Percentiles rank a stretch among this genome's conserved stretches.
phyloP scores from a whole-genome alignment of 345 rosid genomes.

The Viola odorata region DNA sequence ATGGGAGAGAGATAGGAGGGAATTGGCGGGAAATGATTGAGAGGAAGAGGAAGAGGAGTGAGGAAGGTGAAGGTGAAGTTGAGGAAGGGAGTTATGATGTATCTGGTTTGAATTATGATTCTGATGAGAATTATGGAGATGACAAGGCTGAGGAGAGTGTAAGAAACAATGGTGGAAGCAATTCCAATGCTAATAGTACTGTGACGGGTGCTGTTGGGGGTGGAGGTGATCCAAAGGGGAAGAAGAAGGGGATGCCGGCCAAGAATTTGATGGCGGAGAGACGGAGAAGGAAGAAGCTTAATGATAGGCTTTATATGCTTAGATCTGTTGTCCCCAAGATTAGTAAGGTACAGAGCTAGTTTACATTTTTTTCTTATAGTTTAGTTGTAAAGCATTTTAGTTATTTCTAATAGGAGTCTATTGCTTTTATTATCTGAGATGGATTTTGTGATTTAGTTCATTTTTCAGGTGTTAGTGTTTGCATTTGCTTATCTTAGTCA shows the following conservation, averaged over 20 bases:
- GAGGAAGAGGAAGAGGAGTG: constrained; percentile 29
- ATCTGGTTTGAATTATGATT: constrained; percentile 72
- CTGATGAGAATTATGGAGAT: constrained; percentile 50
- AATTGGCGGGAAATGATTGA: constrained; percentile 13
- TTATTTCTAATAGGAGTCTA: too few relatives aligned
- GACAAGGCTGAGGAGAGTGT: constrained; percentile 39
- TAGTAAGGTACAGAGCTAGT: constrained; percentile 16
- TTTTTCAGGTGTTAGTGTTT: too few relatives aligned
- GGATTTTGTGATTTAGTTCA: too few relatives aligned
- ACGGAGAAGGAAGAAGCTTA: constrained; percentile 94
- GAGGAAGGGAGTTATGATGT: constrained; percentile 53
- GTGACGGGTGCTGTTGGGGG: constrained; percentile 38
- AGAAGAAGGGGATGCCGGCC: constrained; percentile 86
- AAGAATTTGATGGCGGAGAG: constrained; percentile 98
- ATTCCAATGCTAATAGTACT: constrained; percentile 40
- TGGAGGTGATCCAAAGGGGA: constrained; percentile 48
- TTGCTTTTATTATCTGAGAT: too few relatives aligned
- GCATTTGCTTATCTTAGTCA: too few relatives aligned
- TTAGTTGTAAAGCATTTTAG: background rate
- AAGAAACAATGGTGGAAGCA: constrained; percentile 40
- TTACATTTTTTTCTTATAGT: too few relatives aligned
- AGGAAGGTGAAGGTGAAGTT: constrained; percentile 31
- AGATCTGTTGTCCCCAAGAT: constrained; percentile 26
- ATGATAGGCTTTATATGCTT: constrained; percentile 81
- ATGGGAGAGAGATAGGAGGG: constrained; percentile 15